Evolutionary conservation across 2,329 filamentous ascomycete genomes (phyloP), one percentile per base, ranked within the genome.

Genomic region (Neocatenulostroma microsporum): DNA sequence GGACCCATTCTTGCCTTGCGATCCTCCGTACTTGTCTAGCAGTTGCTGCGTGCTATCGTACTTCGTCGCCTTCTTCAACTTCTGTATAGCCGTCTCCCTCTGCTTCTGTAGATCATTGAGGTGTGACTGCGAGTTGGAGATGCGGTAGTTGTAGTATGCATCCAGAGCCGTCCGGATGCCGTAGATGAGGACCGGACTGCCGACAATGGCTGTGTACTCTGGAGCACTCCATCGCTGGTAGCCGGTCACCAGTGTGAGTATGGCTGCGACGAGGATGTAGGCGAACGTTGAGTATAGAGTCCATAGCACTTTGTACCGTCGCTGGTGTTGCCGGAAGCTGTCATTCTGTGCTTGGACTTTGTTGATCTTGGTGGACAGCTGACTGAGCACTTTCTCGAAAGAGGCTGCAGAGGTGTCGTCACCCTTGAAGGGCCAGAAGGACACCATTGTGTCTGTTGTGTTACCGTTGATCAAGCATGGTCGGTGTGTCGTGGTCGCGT

Each of bases 41-140:
- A 98, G 65, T 57, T 95, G 79, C 54, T 93, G 78, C 2, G 91
- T 98, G 21, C 88, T 91, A 62, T 96, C 85, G 66, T 95, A 98
- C 61, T 84, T 94, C 21, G 91, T 98, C 18, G 88, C 88, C 40
- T 82, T 80, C 64, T 98, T 98, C 45, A 98, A 76, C 63, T 88
- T 88, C 58, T 94, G 82, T 47, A 98, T 96, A 2, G 88, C 94
- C 51, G 78, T 78, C 41, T 84, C 78, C 36, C 89, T 79, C 61
- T 95, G 84, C 36, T 78, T 76, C 53, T 88, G 78, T 23, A 88
- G 73, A 14, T 75, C 75, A 50, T 89, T 82, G 20, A 96, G 71
- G 26, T 81, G 74, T 25, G 70, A 62, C 48, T 82, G 76, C 9
- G 84, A 72, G 12, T 70, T 76, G 15, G 81, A 74, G 51, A 91